Evolutionary conservation across 2,329 filamentous ascomycete genomes (phyloP), one percentile per base, ranked within the genome.

Genomic region (Gremmenia infestans): DNA sequence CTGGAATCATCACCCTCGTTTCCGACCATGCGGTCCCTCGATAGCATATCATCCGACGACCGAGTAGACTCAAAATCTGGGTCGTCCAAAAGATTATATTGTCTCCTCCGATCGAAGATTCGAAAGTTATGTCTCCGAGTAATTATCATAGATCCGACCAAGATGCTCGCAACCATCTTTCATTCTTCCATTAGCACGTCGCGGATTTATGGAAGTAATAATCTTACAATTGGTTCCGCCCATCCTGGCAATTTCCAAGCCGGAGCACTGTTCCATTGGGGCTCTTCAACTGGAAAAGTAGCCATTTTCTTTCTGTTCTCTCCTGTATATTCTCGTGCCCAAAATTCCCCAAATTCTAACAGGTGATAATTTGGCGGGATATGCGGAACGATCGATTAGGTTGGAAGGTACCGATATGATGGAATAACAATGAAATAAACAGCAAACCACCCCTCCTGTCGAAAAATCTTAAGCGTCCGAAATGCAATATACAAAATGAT

Each of bases 81-180:
- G 36, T 67, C 66, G 36, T 65, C 56, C 19, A 69, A 39, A n/a
- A 67, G 40, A 15, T 59, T 59, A 35, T 65, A 54, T 5, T 58
- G 47, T 25, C 43, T 57, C 35, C 52, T 53, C 28, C 51, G 50
- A 9, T 60, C 55, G 35, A 70, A 64, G 17, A 70, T 58, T 11
- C 56, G 56, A 32, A 61, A 70, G 3, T 60, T 60, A 15, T 59
- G 55, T 50, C 67, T 60, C 53, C 67, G 60, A 8, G 66, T 68
- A 9, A 68, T 48, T 22, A 68, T 50, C 68, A 70, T 70, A 4
- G 68, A 63, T 14, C 61, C 63, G 8, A 70, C 52, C 12, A 70
- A 50, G 50, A 70, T 70, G 54, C 64, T 65, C n/a, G 63, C 66
- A 22, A 70, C 68, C 61, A 70, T 67, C 68, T 70, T 51, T 14